Conservation (phyloP, 169 alveolate species). For the Pseudocohnilembus persalinus region DNA sequence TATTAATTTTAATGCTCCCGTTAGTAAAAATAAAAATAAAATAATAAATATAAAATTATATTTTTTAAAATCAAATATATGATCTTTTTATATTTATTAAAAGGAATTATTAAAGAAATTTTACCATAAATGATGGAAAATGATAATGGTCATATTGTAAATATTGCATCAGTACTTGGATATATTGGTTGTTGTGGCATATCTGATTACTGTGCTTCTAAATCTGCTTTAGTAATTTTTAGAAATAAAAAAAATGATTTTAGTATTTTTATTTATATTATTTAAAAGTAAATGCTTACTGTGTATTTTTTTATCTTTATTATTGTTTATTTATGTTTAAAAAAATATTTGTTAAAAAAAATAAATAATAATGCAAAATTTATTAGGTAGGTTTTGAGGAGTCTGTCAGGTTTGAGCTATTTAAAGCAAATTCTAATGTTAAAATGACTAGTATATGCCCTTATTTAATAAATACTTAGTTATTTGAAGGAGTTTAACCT, state of each 20-base stretch:
- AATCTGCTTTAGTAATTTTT: constrained; percentile 67
- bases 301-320: no score
- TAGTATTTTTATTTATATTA: no score
- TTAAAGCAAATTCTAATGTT: constrained; percentile 26
- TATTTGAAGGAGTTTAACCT: constrained; percentile 76
- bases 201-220: constrained; percentile 73
- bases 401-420: constrained; percentile 58
- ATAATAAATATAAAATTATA: no score
- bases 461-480: constrained; percentile 70
- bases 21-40: no score
- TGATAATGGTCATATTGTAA: constrained; percentile 74
- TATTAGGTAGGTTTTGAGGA: constrained; percentile 70
- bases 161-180: constrained; percentile 69
- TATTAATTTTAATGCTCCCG: constrained; percentile 59
- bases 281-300: no score
- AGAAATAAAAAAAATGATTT: no score
- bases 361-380: no score
- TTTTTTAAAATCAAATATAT: no score
- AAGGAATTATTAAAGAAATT: constrained; percentile 57
- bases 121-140: constrained; percentile 61
- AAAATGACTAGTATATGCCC: constrained; percentile 78
- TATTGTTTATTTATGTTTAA: no score
- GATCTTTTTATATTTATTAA: no score
- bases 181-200: constrained; percentile 53
- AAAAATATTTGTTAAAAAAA: no score